A percentile compares a stretch with the other conserved stretches of the same genome.
Evolutionary conservation across 2,329 filamentous ascomycete genomes (phyloP).

Genomic region (Amylocarpus encephaloides): DNA sequence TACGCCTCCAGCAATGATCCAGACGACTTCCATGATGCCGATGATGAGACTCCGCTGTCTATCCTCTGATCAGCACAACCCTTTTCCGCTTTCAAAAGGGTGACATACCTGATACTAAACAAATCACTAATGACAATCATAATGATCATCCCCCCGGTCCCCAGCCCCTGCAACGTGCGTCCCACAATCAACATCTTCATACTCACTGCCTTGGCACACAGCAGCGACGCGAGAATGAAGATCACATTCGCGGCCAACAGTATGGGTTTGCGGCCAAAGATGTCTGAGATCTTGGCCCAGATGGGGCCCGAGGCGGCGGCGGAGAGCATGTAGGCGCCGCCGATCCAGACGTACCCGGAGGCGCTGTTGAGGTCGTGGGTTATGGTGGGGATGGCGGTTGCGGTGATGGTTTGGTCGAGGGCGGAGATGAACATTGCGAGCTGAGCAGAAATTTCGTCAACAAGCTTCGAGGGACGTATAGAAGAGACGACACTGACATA

Average conservation of each 20-base stretch:
- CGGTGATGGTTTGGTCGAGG: constrained; percentile 23
- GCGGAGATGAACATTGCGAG: too few species aligned
- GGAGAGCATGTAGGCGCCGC: constrained; percentile 38
- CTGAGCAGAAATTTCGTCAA: too few species aligned
- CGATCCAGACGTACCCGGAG: constrained; percentile 47
- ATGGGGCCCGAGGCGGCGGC: constrained; percentile 40
- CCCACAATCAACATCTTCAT: constrained; percentile 58
- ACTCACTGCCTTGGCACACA: constrained; percentile 51
- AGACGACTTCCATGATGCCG: constrained; percentile 52
- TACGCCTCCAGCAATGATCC: constrained; percentile 53
- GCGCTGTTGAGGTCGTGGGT: constrained; percentile 36
- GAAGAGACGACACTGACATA: too few species aligned
- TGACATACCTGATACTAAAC: constrained; percentile 44
- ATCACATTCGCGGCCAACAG: constrained; percentile 52
- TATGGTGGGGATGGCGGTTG: constrained; percentile 36
- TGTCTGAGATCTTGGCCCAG: constrained; percentile 57
- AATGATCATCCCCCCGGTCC: constrained; percentile 57
- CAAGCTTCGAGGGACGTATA: too few species aligned
- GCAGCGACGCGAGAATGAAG: constrained; percentile 56
- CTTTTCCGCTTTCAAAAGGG: neutral
- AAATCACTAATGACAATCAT: constrained; percentile 59
- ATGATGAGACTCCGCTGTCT: constrained; percentile 52
- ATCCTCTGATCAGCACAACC: neutral
- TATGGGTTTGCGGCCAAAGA: constrained; percentile 59
- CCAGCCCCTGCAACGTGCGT: constrained; percentile 56